A percentile compares a stretch with the other conserved stretches of the same genome.
phyloP scores from a whole-genome alignment of 257 asterid genomes.

The Anisodus tanguticus region DNA sequence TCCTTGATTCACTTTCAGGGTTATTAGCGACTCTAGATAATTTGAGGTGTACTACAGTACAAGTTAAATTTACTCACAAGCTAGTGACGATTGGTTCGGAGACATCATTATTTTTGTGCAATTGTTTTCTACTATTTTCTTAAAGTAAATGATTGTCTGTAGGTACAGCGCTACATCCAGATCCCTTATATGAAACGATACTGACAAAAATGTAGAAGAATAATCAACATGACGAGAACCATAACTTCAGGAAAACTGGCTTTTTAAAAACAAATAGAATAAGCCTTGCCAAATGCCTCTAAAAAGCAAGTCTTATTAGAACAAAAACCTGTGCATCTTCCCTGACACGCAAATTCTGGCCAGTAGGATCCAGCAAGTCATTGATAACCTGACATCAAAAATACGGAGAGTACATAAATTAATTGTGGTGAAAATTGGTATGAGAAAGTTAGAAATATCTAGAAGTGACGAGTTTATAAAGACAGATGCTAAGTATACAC shows the following conservation, averaged over 20 bases:
- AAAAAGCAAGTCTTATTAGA: slow-evolving; percentile 23
- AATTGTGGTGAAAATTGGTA: not conserved
- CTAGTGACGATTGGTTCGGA: not conserved
- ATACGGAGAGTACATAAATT: not conserved
- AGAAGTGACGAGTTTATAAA: not conserved
- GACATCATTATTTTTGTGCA: not conserved
- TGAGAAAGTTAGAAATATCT: not conserved
- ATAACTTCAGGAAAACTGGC: not conserved
- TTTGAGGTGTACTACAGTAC: slow-evolving; percentile 9
- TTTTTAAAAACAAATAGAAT: not conserved
- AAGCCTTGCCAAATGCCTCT: not conserved
- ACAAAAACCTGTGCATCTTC: slow-evolving; percentile 93
- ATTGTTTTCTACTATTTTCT: slow-evolving; percentile 9
- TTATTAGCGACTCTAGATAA: slow-evolving; percentile 5
- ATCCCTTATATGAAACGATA: slow-evolving; percentile 16
- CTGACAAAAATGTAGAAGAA: not conserved
- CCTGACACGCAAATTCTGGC: slow-evolving; percentile 97
- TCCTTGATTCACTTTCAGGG: slow-evolving; percentile 7
- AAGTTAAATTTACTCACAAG: slow-evolving; percentile 8
- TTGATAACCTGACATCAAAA: slow-evolving; percentile 75
- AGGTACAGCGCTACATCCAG: not conserved
- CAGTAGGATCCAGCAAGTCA: slow-evolving; percentile 98
- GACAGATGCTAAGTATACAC: slow-evolving; percentile 6
- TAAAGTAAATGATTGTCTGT: slow-evolving; percentile 5
- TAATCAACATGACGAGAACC: not conserved